Evolutionary conservation across 805 yeast genomes (phyloP).

Genomic region (Candida chauliodis): DNA sequence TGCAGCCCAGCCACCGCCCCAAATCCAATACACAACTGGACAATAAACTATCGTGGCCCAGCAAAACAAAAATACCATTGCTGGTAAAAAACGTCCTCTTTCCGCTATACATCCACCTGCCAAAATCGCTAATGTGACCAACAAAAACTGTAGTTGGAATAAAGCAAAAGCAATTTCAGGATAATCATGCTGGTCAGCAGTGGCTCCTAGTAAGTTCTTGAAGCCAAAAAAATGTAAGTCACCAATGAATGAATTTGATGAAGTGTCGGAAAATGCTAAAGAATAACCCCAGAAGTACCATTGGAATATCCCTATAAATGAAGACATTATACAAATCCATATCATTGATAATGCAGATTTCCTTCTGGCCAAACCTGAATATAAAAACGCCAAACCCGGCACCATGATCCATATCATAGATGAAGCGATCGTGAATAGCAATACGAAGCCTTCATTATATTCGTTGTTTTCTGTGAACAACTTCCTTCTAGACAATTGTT

Average conservation of each 20-base stretch:
- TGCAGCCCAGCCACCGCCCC: constrained; percentile 96
- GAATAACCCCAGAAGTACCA: constrained; percentile 99
- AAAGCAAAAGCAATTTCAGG: constrained; percentile 85
- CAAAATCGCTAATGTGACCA: constrained; percentile 88
- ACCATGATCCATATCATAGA: constrained; percentile 85
- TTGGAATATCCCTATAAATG: constrained; percentile 73
- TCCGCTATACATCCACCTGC: constrained; percentile 88
- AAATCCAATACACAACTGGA: constrained; percentile 94
- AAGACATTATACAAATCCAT: constrained; percentile 73
- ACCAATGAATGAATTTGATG: constrained; percentile 84
- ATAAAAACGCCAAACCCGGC: constrained; percentile 90
- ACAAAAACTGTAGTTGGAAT: constrained; percentile 87
- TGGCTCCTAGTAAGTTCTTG: constrained; percentile 58
- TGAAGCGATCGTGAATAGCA: constrained; percentile 55
- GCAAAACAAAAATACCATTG: constrained; percentile 72
- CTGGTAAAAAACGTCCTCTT: constrained; percentile 85
- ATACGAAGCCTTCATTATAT: constrained; percentile 24
- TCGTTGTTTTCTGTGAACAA: constrained; percentile 33
- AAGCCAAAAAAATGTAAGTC: constrained; percentile 80
- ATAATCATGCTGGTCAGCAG: constrained; percentile 41
- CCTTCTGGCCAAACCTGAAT: constrained; percentile 86
- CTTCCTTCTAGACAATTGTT: constrained; percentile 23
- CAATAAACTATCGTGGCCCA: constrained; percentile 93
- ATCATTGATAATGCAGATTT: constrained; percentile 86
- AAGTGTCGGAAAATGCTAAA: constrained; percentile 76